Evolutionary conservation across 1,139 yeast genomes (phyloP).

Genomic region (Groenewaldozyma auringiensis): DNA sequence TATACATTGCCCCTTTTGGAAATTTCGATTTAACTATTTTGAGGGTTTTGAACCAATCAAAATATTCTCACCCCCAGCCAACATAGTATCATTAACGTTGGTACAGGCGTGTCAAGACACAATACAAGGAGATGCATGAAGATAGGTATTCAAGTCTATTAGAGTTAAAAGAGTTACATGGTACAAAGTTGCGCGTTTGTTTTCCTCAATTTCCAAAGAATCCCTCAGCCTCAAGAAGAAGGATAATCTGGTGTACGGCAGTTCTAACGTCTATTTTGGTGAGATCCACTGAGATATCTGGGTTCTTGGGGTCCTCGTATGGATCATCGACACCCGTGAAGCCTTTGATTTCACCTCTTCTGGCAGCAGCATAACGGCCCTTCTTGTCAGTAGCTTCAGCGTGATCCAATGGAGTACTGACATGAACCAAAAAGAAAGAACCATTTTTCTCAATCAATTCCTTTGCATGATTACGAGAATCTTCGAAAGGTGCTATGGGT

Average conservation of each 20-base stretch:
- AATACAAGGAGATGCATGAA: conserved; percentile 41
- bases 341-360: conserved; percentile 42
- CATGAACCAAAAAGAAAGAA: conserved; percentile 41
- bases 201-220: conserved; percentile 53
- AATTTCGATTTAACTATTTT: too few relatives aligned
- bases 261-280: conserved; percentile 45
- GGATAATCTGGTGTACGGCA: conserved; percentile 64
- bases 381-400: conserved; percentile 41
- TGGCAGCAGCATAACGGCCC: conserved; percentile 40
- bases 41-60: too few relatives aligned
- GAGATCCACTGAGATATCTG: conserved; percentile 49
- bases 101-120: conserved; percentile 44
- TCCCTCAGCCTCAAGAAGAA: conserved; percentile 71
- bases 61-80: too few relatives aligned
- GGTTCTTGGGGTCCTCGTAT: conserved; percentile 40
- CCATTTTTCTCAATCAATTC: conserved; percentile 42
- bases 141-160: conserved; percentile 1
- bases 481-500: conserved; percentile 42
- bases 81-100: too few relatives aligned
- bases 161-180: too few relatives aligned
- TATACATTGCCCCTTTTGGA: too few relatives aligned
- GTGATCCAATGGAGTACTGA: conserved; percentile 42
- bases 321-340: conserved; percentile 43
- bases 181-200: too few relatives aligned
- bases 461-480: conserved; percentile 35